Percentiles rank a stretch among this genome's conserved stretches.
Evolutionary conservation across 306 rosid genomes (phyloP).

Genomic region (Alnus glutinosa): DNA sequence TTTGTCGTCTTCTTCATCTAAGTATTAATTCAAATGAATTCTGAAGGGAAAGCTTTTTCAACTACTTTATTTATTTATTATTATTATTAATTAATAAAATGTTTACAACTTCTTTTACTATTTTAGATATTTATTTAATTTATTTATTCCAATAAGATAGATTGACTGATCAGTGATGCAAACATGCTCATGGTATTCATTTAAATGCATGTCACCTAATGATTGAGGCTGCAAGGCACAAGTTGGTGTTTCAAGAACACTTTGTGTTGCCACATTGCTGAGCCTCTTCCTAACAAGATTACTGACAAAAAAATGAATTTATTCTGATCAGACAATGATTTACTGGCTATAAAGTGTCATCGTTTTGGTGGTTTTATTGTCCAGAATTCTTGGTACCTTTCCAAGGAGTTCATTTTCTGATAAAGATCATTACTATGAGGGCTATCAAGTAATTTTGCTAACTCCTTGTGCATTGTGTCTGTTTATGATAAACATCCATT

Average conservation of each 20-base stretch:
- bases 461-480: not conserved
- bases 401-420: not conserved
- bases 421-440: not conserved
- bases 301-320: too few relatives aligned
- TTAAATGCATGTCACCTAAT: not conserved
- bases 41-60: not conserved
- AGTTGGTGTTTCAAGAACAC: not conserved
- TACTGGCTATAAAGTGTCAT: too few relatives aligned
- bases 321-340: too few relatives aligned
- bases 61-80: not conserved
- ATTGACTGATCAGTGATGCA: not conserved
- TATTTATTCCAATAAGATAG: not conserved
- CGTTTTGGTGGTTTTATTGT: too few relatives aligned
- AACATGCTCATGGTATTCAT: not conserved
- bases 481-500: not conserved
- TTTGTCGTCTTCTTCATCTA: not conserved
- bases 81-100: not conserved
- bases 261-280: too few relatives aligned
- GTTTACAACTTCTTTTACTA: not conserved
- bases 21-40: not conserved
- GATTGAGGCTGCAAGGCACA: not conserved
- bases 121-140: not conserved
- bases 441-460: not conserved
- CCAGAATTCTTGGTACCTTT: not conserved
- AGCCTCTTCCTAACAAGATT: not conserved